These are phyloP conservation scores for Codiaeum variegatum DNA, from an alignment of 441 rosid genomes.

Conservation along the genomic window DNA sequence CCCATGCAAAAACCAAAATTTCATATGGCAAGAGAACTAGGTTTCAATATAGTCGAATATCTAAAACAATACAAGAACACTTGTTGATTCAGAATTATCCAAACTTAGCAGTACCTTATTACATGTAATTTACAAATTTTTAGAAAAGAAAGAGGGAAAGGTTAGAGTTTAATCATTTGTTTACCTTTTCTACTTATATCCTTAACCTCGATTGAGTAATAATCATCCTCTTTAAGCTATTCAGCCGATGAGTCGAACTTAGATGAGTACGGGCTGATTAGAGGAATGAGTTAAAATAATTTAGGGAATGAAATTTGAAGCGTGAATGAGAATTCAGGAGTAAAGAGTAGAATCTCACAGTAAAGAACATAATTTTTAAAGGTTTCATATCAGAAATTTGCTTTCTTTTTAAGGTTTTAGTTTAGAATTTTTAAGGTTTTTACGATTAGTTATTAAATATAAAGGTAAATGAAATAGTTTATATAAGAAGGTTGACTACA, in stretches of 20 bases:
- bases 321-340: slow-evolving; percentile 27
- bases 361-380: too few relatives aligned
- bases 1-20: neutral
- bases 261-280: slow-evolving; percentile 46
- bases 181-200: slow-evolving; percentile 49
- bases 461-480: too few relatives aligned
- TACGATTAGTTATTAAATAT: too few relatives aligned
- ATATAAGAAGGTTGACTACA: too few relatives aligned
- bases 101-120: too few relatives aligned
- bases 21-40: neutral
- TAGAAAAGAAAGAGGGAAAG: neutral
- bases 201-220: slow-evolving; percentile 22
- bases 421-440: too few relatives aligned
- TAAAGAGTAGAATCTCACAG: too few relatives aligned
- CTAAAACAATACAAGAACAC: neutral
- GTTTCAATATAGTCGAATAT: neutral
- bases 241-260: slow-evolving; percentile 32
- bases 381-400: too few relatives aligned
- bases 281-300: slow-evolving; percentile 15
- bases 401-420: neutral
- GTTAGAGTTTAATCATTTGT: neutral
- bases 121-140: too few relatives aligned
- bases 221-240: slow-evolving; percentile 22
- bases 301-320: slow-evolving; percentile 7
- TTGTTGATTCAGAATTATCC: too few relatives aligned